Base-by-base conservation (phyloP, 192 early-diverging fungal genomes). In the Umbelopsis ramanniana region DNA sequence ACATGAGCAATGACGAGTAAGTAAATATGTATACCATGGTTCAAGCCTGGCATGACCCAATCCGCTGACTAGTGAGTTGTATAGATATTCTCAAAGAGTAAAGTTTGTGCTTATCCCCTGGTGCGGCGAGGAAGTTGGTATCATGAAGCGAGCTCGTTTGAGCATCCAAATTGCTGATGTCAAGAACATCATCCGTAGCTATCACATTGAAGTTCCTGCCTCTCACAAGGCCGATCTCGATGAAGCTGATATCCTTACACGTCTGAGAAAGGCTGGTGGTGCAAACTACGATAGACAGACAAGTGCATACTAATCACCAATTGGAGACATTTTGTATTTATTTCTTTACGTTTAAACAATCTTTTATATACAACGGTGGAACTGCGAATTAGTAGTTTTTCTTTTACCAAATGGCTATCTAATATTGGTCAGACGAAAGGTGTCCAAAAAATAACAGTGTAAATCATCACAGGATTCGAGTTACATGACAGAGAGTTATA, bases 71-170 rank as follows among this genome's bases (percentile, higher is more conserved):
- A 23, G 46, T 23, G 72, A 72, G 83, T 57, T 9, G 14, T 81
- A 9, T 67, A 86, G 73, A 48, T 83, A 84, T 67, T 89, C 89
- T 10, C 85, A 85, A 40, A 80, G 91, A 38, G 76, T 81, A 72
- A 90, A 90, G 79, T 92, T 89, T 74, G 81, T 92, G 19, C 68
- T 92, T 0, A 71, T 92, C 0, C 80, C 81, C 26, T 93, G 89
- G 92, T 92, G 90, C 71, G 92, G 92, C 35, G 74, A 82, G 14
- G 40, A 80, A 15, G 88, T 93, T 8, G 88, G 88, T 72, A 83
- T 93, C 38, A 94, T 94, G 92, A 84, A 92, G 12, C 88, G 87
- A 68, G 94, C 92, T 53, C 93, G 91, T 79, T 81, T 95, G 22
- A 85, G 89, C 22, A 81, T 92, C 33, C 94, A 95, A 77, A 92